Base-by-base conservation (phyloP, 768 basidiomycete species). In the Agrocybe chaxingu region DNA sequence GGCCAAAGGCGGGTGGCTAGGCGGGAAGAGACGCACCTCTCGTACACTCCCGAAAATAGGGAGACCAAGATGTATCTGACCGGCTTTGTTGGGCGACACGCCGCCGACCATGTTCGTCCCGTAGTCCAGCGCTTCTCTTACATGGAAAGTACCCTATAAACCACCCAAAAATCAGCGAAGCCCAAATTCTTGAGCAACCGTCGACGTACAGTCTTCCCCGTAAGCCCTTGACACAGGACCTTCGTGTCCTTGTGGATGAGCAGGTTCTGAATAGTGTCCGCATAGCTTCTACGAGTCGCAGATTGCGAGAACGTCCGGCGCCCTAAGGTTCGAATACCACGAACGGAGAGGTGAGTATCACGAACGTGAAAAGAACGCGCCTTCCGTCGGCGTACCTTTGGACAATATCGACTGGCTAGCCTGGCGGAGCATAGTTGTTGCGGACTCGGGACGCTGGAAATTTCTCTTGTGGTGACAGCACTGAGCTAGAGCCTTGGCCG, bases 31-130 rank as follows among this genome's bases (percentile, higher is more conserved):
- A 65, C 77, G 58, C 59, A 92, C 94, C 78, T 98, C 96, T 65
- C 79, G 79, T 50, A 99, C 97, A 41, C 80, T 82, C 38, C 91
- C 96, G 62, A 92, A 99, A 31, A 99, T 85, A 36, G 97, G 97
- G 16, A 98, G 79, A 30, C 95, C 96, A 50, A 99, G 81, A 74
- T 99, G 97, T 3, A 82, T 91, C 69, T 89, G 85, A 10, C 97
- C 97, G 48, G 95, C 97, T 71, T 98, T 98, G 76, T 90, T 92
- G 34, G 91, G 92, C 2, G 92, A 95, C 47, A 97, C 94, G 54
- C 97, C 97, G 50, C 97, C 97, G 50, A 99, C 92, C 90, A 98
- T 96, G 54, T 86, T 89, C 51, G 96, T 98, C 13, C 97, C 96
- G 64, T 91, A 99, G 44, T 84, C 92, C 55, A 98, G 70, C 34